Evolutionary conservation across 768 basidiomycete species (phyloP).

Genomic region (Mycena olivaceomarginata): DNA sequence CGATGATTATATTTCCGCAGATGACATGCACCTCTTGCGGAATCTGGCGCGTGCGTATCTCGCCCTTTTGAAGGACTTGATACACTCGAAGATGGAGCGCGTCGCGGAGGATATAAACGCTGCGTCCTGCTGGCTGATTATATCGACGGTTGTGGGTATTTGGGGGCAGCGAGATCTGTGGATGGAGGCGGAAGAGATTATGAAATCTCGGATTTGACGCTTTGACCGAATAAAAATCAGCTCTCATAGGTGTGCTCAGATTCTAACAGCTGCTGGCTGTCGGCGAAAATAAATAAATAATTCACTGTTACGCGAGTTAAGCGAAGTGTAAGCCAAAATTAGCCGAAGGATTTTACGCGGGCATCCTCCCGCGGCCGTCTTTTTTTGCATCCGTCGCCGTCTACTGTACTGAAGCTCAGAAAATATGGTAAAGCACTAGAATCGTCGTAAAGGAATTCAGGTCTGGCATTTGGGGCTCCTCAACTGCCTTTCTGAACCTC

Average conservation of each 20-base stretch:
- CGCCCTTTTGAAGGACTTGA: constrained; percentile 64
- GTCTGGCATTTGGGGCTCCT: no score
- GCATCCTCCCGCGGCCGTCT: not conserved
- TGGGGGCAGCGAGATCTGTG: constrained; percentile 92
- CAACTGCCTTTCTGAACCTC: no score
- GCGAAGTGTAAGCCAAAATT: no score
- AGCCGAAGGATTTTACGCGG: no score
- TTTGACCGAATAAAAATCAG: constrained; percentile 8
- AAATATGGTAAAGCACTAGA: no score
- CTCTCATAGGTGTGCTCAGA: not conserved
- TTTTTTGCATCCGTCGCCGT: not conserved
- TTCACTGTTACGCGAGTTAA: no score
- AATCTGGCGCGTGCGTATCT: constrained; percentile 85
- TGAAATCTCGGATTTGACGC: constrained; percentile 50
- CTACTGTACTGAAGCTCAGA: no score
- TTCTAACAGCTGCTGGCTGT: no score
- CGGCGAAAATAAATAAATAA: no score
- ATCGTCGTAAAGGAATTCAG: no score
- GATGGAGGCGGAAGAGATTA: constrained; percentile 80
- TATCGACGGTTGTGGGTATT: constrained; percentile 76
- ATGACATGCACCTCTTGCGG: constrained; percentile 87
- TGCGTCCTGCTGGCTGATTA: constrained; percentile 79
- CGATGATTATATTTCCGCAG: constrained; percentile 81
- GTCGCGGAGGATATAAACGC: constrained; percentile 32
- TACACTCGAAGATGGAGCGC: constrained; percentile 45